Conservation (phyloP, 306 rosid species). For the Cucumis hystrix region DNA sequence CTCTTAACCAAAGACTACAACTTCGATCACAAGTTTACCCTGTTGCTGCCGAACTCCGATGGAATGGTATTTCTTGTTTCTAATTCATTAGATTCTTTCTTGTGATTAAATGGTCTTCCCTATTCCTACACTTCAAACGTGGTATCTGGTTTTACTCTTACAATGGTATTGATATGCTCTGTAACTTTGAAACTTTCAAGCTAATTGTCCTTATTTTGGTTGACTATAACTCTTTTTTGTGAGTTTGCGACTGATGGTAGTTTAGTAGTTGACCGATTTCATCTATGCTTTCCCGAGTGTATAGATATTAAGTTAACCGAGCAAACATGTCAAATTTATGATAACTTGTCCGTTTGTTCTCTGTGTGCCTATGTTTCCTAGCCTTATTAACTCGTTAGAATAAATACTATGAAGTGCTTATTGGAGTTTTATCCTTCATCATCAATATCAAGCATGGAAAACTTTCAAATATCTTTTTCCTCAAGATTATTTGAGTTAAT, state of each 20-base stretch:
- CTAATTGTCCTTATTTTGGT: neutral
- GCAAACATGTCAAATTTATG: neutral
- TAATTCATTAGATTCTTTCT: neutral
- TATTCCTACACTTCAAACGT: neutral
- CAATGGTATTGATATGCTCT: neutral
- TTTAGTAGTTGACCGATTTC: neutral
- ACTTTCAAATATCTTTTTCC: neutral
- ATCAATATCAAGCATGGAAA: neutral
- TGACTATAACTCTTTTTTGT: neutral
- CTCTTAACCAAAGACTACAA: constrained; percentile 78
- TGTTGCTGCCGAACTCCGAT: constrained; percentile 46
- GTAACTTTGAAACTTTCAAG: neutral
- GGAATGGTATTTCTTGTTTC: constrained; percentile 50
- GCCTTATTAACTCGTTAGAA: neutral
- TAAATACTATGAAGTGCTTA: neutral
- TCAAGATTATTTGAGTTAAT: too few species aligned
- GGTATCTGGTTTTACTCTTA: neutral
- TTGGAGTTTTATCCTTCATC: neutral
- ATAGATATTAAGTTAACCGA: neutral
- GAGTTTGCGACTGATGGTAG: neutral
- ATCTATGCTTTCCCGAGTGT: neutral
- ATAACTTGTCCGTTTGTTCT: neutral
- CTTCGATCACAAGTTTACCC: constrained; percentile 67
- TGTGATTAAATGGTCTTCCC: neutral
- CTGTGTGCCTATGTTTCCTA: neutral